Base-by-base conservation (phyloP, 352 stramenopile species). In the Globisporangium carolinianum region DNA sequence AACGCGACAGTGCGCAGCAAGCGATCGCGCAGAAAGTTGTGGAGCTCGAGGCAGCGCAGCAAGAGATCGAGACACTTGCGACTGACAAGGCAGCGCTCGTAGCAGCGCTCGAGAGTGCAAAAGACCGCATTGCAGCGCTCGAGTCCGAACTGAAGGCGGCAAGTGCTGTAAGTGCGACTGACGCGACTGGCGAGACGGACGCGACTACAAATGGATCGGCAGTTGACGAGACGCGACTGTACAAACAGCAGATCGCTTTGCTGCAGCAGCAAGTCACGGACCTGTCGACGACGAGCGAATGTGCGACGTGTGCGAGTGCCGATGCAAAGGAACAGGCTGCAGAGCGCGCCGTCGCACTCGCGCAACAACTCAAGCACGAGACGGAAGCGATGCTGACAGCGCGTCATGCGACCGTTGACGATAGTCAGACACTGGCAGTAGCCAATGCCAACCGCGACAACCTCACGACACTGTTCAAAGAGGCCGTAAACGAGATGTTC, bases 401-500 rank as follows among this genome's bases (percentile, higher is more conserved):
- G 11, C 7, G 7, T 14, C 7, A 8, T 14, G 39, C 39, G 7
- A 12, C 39, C 1, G 11, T 14, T 8, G 11, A 8, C 7, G 11
- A 8, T 3, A 43, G 39, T 15, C 12, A 17, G 45, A 48, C 45
- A 9, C 6, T 15, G 14, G 7, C 45, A 24, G n/a, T 5, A 8
- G 45, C 45, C 5, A n/a, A 11, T n/a, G 45, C 45, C 4, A 15
- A 15, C 6, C 72, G 75, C 11, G 69, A 82, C 47, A 65, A 69
- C 46, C 54, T 87, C 9, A 65, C 80, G 47, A 64, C 48, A 11
- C 58, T 92, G 49, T 89, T 90, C 66, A 92, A 92, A 50, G 77
- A 90, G 51, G 66, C 73, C 0, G 73, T 90, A 57, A 92, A 89
- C 60, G 79, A 90, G 14, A 86, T 92, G 71, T 90, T 90, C 56